A percentile compares a stretch with the other conserved stretches of the same genome.
phyloP scores from a whole-genome alignment of 805 yeast species.

The Yarrowia osloensis region DNA sequence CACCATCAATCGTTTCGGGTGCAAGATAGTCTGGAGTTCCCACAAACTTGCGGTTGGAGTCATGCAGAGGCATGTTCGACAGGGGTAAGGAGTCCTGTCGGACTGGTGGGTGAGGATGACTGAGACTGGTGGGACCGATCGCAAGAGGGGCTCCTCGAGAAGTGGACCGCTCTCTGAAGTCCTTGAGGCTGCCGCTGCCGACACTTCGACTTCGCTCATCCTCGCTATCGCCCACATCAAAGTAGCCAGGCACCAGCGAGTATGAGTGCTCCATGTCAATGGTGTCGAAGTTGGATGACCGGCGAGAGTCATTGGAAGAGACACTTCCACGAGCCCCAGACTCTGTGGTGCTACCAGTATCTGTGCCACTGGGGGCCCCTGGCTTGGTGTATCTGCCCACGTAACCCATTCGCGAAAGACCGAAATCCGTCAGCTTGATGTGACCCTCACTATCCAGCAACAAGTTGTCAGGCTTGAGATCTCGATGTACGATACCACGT shows the following conservation, averaged over 20 bases:
- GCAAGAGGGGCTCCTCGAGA: slow-evolving; percentile 8
- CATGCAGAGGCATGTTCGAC: slow-evolving; percentile 68
- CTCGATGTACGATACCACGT: slow-evolving; percentile 90
- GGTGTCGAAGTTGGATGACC: slow-evolving; percentile 29
- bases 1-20: slow-evolving; percentile 90
- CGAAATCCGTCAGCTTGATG: slow-evolving; percentile 91
- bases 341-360: not conserved
- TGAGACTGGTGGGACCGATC: not conserved
- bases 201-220: slow-evolving; percentile 6
- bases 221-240: slow-evolving; percentile 16
- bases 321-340: slow-evolving; percentile 11
- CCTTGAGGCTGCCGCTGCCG: not conserved
- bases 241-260: slow-evolving; percentile 14
- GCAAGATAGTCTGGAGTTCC: slow-evolving; percentile 99
- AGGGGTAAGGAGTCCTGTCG: slow-evolving; percentile 3
- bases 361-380: not conserved
- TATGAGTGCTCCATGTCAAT: slow-evolving; percentile 25
- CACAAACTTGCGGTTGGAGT: slow-evolving; percentile 65
- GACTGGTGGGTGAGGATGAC: not conserved
- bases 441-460: slow-evolving; percentile 87
- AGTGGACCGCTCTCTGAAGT: not conserved
- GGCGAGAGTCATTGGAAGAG: slow-evolving; percentile 18
- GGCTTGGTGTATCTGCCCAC: slow-evolving; percentile 64
- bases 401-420: slow-evolving; percentile 85
- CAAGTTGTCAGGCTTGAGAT: slow-evolving; percentile 91